Conservation (phyloP, 2,329 filamentous ascomycete genomes). For the Aspergillus costaricaensis region DNA sequence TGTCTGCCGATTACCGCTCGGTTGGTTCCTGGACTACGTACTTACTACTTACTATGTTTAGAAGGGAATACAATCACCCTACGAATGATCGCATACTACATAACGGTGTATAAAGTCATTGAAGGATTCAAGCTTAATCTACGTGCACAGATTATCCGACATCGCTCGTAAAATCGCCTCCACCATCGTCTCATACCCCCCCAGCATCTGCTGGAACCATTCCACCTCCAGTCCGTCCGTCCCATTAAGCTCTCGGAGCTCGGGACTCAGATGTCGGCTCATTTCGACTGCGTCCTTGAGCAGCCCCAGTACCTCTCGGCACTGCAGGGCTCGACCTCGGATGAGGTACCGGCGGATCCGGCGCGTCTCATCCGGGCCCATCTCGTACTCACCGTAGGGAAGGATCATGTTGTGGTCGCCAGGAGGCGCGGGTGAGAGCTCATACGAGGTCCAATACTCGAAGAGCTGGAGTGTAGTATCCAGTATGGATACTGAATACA, state of each 20-base stretch:
- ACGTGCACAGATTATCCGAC: constrained; percentile 31
- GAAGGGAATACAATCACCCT: too few species aligned
- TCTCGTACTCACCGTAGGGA: constrained; percentile 36
- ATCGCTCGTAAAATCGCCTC: constrained; percentile 31
- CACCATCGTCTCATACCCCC: constrained; percentile 32
- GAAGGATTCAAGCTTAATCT: background rate
- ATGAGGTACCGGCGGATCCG: constrained; percentile 33
- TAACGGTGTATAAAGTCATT: too few species aligned
- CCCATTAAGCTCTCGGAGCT: background rate
- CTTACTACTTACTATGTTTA: too few species aligned
- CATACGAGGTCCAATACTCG: constrained; percentile 34
- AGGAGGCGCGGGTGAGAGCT: constrained; percentile 15
- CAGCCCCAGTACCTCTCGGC: constrained; percentile 27
- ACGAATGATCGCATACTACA: too few species aligned
- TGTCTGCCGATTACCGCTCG: too few species aligned
- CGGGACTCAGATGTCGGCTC: constrained; percentile 8
- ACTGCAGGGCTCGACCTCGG: constrained; percentile 30
- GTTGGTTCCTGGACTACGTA: too few species aligned
- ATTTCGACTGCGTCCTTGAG: constrained; percentile 24
- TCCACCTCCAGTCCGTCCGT: constrained; percentile 17
- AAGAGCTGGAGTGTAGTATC: constrained; percentile 35
- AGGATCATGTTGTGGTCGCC: constrained; percentile 21
- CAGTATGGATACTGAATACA: constrained; percentile 34
- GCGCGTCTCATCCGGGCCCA: constrained; percentile 30
- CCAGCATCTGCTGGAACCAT: constrained; percentile 31